Base-by-base conservation (phyloP, 352 stramenopile genomes). In the Proteromonas lacertae region DNA sequence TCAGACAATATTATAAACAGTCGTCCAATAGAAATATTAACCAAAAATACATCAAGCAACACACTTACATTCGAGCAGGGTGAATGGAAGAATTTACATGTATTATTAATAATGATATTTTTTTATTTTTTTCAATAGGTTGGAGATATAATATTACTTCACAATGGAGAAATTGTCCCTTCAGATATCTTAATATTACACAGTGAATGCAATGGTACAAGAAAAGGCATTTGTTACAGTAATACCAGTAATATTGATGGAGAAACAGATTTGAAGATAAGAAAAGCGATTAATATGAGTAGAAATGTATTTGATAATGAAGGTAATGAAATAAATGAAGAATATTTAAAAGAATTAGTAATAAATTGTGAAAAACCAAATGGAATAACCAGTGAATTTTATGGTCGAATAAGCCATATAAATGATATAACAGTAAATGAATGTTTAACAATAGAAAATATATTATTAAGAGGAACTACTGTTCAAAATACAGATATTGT, bases 401-500 rank as follows among this genome's bases (percentile, higher is more conserved):
- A 52, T 2, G 61, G 20, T 13, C 13, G 62, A 0, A 53, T 53
- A 3, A 32, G 74, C 2, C 8, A 58, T 29, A 43, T 72, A 1
- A 30, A 24, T 12, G 29, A 20, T 9, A 31, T 18, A 14, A 25
- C 33, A 4, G 31, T 25, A 13, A 34, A 24, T 18, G 28, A 58
- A 38, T 46, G 56, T 1, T 48, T 78, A 2, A 52, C 59, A 37
- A 46, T 66, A 37, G 34, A 80, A 53, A 87, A 87, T 42, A 48
- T 93, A 22, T 56, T 93, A 18, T 53, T 93, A 4, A 65, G 80
- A 20, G 77, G 78, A 12, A 81, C 69, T 36, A 62, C 74, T 5
- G 46, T 93, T 2, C 63, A 74, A 30, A 93, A 89, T 55, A 91
- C 75, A 13, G 61, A 82, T 28, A 91, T 74, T 60, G 62, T 80